Percentiles rank a stretch among this genome's conserved stretches.
These are phyloP conservation scores for Asterionellopsis glacialis DNA, from an alignment of 108 stramenopile genomes.

Conservation along the genomic window DNA sequence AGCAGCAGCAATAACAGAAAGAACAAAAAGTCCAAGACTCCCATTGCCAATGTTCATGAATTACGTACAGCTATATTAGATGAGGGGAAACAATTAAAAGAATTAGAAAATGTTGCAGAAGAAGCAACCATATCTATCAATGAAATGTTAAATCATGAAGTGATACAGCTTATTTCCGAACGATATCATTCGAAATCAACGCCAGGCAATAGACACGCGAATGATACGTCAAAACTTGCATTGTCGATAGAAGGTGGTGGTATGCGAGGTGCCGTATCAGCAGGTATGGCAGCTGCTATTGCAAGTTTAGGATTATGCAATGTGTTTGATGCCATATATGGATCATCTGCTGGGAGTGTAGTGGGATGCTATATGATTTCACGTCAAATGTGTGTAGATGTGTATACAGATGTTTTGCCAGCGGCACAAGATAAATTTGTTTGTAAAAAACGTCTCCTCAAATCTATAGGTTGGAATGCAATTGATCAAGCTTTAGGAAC, in stretches of 20 bases:
- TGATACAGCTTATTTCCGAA: constrained; percentile 52
- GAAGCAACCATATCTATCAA: constrained; percentile 12
- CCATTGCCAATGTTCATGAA: constrained; percentile 44
- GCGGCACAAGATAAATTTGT: constrained; percentile 61
- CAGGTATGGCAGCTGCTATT: constrained; percentile 81
- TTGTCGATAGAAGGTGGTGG: constrained; percentile 83
- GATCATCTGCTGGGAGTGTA: constrained; percentile 70
- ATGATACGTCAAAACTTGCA: constrained; percentile 60
- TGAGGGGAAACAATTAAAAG: constrained; percentile 28
- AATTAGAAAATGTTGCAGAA: constrained; percentile 14
- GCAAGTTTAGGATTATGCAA: constrained; percentile 69
- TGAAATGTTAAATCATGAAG: constrained; percentile 44
- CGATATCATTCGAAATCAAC: constrained; percentile 45
- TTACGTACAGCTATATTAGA: constrained; percentile 52
- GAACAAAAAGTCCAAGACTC: no score
- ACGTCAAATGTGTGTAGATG: constrained; percentile 76
- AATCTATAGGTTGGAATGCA: constrained; percentile 15
- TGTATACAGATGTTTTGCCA: constrained; percentile 68
- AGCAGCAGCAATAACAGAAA: no score
- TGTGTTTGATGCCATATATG: constrained; percentile 69
- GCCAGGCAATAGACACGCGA: constrained; percentile 41
- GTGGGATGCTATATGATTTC: constrained; percentile 75
- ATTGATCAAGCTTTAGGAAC: background rate
- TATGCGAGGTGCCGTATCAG: constrained; percentile 71
- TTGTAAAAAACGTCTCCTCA: constrained; percentile 42